phyloP scores from a whole-genome alignment of 257 asterid species.

The Cinchona pubescens region DNA sequence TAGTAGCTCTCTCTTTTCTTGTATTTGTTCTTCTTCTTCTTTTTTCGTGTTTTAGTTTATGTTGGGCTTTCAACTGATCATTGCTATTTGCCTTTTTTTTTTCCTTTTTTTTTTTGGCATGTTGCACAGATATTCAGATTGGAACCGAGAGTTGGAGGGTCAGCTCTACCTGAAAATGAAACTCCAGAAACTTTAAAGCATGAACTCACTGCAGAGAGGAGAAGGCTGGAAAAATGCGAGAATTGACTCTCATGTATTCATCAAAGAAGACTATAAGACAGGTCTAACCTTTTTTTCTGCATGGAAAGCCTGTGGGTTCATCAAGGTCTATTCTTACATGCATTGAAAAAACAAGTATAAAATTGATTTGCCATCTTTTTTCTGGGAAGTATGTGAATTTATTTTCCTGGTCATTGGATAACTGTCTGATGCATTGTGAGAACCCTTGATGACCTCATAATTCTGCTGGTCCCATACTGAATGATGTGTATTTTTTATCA shows the following conservation, averaged over 20 bases:
- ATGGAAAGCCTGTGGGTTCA: background rate
- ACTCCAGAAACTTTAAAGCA: slow-evolving; percentile 30
- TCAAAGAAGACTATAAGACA: slow-evolving; percentile 42
- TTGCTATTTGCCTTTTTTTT: background rate
- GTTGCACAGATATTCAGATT: slow-evolving; percentile 83
- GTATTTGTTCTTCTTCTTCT: background rate
- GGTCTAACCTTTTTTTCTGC: slow-evolving; percentile 31
- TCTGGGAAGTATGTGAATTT: background rate
- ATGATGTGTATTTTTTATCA: background rate
- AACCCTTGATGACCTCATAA: background rate
- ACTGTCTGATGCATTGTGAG: background rate
- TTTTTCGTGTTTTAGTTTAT: background rate
- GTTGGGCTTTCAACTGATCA: background rate
- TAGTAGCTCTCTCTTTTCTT: background rate
- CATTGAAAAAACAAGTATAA: background rate
- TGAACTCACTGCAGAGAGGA: slow-evolving; percentile 44
- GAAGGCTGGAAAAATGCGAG: slow-evolving; percentile 28
- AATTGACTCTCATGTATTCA: slow-evolving; percentile 30
- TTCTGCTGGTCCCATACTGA: background rate
- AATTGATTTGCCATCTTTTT: background rate
- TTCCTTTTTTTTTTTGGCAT: too few species aligned
- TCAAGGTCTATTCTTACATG: background rate
- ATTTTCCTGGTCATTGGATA: background rate
- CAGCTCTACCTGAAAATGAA: slow-evolving; percentile 34
- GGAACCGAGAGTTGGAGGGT: slow-evolving; percentile 51